Base-by-base conservation (phyloP, 768 basidiomycete species). In the Pleurotus platypus region DNA sequence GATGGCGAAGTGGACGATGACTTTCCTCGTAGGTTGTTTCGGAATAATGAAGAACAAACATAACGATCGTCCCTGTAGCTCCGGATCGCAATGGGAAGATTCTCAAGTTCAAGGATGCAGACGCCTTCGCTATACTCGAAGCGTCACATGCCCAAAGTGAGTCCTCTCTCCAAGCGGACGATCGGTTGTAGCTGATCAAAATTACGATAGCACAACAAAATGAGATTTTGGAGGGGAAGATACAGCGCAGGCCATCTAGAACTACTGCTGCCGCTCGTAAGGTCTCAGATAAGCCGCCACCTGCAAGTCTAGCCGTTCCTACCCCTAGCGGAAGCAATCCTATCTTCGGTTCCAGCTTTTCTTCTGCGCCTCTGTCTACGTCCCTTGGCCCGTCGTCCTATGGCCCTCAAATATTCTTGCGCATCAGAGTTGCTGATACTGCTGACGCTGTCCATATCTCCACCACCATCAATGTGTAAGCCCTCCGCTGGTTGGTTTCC, bases 1-100 rank as follows among this genome's bases (percentile, higher is more conserved):
- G 95, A 98, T 68, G 97, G 97, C 13, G 96, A 98, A 69, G 93
- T 98, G 0, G 97, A 99, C 67, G 97, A 98, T 68, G 97, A 99
- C 73, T 98, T 95, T 67, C 97, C 96, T 20, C 90, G 95, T 96
- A 69, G 63, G 91, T 78, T 24, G 50, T 27, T n/a, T 40, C 27
- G 55, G 47, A 18, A 11, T 35, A 11, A 9, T 9, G 30, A 8
- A 35, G 30, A 30, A 43, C 43, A 35, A 13, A 15, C 37, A 26
- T 27, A 24, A 6, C 18, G 4, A 5, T 35, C 46, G 18, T 53
- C 27, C 60, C 62, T 60, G n/a, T 61, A 96, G 96, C 96, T 0
- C 90, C 95, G 7, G 97, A 98, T 69, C 79, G 97, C 18, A 86
- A 86, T 38, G 85, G 90, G 1, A 88, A 89, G 64, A 85, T 96